These are phyloP conservation scores for Xylariaceae sp. DNA, from an alignment of 2,329 filamentous ascomycete species.

Conservation along the genomic window DNA sequence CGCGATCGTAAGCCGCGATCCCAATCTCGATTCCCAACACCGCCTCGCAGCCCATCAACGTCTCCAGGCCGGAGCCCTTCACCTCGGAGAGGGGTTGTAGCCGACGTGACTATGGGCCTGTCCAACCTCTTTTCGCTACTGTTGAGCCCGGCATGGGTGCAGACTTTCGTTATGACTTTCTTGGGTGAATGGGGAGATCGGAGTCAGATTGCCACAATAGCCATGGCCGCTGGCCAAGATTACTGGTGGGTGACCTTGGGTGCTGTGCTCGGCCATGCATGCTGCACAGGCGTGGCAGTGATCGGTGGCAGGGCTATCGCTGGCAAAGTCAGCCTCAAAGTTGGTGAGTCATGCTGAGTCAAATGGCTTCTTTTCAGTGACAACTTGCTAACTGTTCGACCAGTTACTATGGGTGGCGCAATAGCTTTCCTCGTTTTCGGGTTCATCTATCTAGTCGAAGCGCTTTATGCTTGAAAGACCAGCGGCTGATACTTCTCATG, in stretches of 20 bases:
- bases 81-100: conserved; percentile 46
- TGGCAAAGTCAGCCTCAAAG: conserved; percentile 90
- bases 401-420: conserved; percentile 92
- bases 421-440: conserved; percentile 90
- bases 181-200: conserved; percentile 97
- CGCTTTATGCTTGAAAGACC: conserved; percentile 59
- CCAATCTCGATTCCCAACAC: conserved; percentile 78
- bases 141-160: conserved; percentile 95
- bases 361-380: background rate
- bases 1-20: conserved; percentile 71
- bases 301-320: conserved; percentile 92
- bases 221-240: conserved; percentile 97
- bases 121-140: conserved; percentile 87
- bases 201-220: conserved; percentile 97
- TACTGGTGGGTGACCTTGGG: conserved; percentile 99
- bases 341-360: conserved; percentile 70
- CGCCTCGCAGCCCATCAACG: conserved; percentile 79
- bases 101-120: conserved; percentile 58
- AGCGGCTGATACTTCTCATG: background rate
- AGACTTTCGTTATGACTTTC: conserved; percentile 99
- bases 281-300: conserved; percentile 91
- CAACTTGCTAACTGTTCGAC: conserved; percentile 20
- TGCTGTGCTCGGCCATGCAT: conserved; percentile 81
- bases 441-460: conserved; percentile 87
- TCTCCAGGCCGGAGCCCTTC: conserved; percentile 69